A percentile compares a stretch with the other conserved stretches of the same genome.
These are phyloP conservation scores for Mallotus repandus DNA, from an alignment of 441 rosid genomes.

Conservation along the genomic window DNA sequence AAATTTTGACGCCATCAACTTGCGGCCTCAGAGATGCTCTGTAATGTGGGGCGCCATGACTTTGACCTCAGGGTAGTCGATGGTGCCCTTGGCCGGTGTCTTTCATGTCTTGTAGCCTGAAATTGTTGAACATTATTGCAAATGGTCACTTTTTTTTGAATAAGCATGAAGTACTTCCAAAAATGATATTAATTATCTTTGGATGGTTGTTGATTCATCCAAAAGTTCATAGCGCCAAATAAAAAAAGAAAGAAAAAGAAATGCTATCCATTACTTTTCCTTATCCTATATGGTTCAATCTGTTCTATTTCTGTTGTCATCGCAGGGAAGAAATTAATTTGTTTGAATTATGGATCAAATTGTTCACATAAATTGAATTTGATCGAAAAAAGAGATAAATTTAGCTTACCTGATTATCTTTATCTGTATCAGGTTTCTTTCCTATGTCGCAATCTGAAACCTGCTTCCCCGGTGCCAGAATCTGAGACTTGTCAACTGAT, in stretches of 20 bases:
- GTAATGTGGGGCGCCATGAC: slow-evolving; percentile 85
- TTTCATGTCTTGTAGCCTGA: slow-evolving; percentile 51
- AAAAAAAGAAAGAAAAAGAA: no score
- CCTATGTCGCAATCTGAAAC: slow-evolving; percentile 30
- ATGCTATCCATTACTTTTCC: neutral
- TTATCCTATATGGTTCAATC: neutral
- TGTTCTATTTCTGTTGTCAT: no score
- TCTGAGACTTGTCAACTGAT: slow-evolving; percentile 36
- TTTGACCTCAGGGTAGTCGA: slow-evolving; percentile 49
- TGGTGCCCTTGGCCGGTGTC: slow-evolving; percentile 42
- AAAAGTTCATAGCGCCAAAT: neutral
- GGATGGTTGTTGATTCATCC: neutral
- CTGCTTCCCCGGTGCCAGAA: slow-evolving; percentile 28
- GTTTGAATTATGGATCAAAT: neutral
- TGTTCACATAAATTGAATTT: neutral
- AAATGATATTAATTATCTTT: neutral
- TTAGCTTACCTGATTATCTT: slow-evolving; percentile 11
- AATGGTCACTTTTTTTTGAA: slow-evolving; percentile 2
- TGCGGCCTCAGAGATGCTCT: slow-evolving; percentile 76
- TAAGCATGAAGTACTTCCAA: slow-evolving; percentile 2
- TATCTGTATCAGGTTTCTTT: slow-evolving; percentile 25
- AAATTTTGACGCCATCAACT: slow-evolving; percentile 35
- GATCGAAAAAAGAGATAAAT: neutral
- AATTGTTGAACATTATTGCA: slow-evolving; percentile 14
- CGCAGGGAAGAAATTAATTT: neutral